These are phyloP conservation scores for Pythium dissimile DNA, from an alignment of 352 stramenopile species.

Conservation along the genomic window DNA sequence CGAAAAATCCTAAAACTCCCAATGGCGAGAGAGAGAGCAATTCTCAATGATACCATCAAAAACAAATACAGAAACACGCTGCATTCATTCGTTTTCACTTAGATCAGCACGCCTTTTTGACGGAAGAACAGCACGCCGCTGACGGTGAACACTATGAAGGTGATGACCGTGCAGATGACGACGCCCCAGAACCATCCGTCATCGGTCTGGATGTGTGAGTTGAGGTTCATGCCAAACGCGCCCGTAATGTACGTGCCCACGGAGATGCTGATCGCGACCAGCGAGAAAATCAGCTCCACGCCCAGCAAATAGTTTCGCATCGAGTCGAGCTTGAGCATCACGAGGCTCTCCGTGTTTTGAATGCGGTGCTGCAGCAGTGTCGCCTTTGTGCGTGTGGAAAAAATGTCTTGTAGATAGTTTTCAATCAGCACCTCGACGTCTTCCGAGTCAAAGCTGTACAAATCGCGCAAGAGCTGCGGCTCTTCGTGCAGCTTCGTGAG, in stretches of 20 bases:
- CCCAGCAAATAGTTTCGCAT: constrained; percentile 78
- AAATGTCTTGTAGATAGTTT: constrained; percentile 78
- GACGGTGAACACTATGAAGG: constrained; percentile 44
- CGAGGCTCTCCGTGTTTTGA: constrained; percentile 70
- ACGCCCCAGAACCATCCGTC: constrained; percentile 67
- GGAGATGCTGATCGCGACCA: constrained; percentile 60
- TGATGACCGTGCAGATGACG: constrained; percentile 32
- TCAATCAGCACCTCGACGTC: constrained; percentile 72
- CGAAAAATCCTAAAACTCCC: constrained; percentile 50
- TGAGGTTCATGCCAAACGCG: constrained; percentile 72
- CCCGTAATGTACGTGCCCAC: constrained; percentile 61
- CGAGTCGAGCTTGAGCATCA: constrained; percentile 77
- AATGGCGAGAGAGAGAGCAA: neutral
- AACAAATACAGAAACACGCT: neutral
- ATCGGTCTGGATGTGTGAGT: constrained; percentile 38
- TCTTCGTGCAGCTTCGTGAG: constrained; percentile 66
- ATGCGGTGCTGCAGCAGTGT: constrained; percentile 68
- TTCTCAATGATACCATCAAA: neutral
- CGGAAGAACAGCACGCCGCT: constrained; percentile 58
- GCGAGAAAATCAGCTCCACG: constrained; percentile 72
- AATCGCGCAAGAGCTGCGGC: constrained; percentile 37
- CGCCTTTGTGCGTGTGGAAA: constrained; percentile 69
- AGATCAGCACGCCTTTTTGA: constrained; percentile 44
- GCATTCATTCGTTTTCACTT: too few relatives aligned
- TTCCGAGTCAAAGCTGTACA: constrained; percentile 69